These are phyloP conservation scores for Penicillium angulare DNA, from an alignment of 495 filamentous ascomycete species.

Conservation along the genomic window DNA sequence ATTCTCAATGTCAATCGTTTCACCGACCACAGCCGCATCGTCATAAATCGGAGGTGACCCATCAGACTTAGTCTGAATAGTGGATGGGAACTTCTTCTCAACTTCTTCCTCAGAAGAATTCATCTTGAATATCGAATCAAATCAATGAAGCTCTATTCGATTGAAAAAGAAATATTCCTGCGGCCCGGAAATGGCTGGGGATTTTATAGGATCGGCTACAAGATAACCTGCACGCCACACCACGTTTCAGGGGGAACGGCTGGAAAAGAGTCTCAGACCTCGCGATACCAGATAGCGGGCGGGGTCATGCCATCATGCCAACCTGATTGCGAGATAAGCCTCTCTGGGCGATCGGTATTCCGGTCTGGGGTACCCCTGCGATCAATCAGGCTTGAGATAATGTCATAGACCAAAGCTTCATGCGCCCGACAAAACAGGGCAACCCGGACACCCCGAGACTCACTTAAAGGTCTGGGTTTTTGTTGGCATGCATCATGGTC, in stretches of 20 bases:
- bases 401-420: too few species aligned
- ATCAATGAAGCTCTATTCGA: background rate
- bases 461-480: too few species aligned
- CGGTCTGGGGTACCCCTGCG: background rate
- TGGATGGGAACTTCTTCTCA: constrained; percentile 16
- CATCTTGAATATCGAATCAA: constrained; percentile 9
- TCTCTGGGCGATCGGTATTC: background rate
- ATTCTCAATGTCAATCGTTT: constrained; percentile 41
- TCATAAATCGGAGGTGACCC: constrained; percentile 1
- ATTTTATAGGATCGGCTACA: constrained; percentile 4
- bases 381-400: constrained; percentile 1
- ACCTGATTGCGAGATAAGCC: background rate
- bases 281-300: background rate
- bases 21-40: background rate
- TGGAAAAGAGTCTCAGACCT: constrained; percentile 1
- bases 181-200: background rate
- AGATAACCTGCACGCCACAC: background rate
- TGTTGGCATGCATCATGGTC: too few species aligned
- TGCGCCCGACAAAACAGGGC: too few species aligned
- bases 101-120: constrained; percentile 13
- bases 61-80: constrained; percentile 8
- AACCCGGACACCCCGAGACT: too few species aligned
- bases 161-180: too few species aligned
- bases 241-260: background rate
- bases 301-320: constrained; percentile 9